phyloP scores from a whole-genome alignment of 2,329 filamentous ascomycete genomes.

The Lasiodiplodia sp. region DNA sequence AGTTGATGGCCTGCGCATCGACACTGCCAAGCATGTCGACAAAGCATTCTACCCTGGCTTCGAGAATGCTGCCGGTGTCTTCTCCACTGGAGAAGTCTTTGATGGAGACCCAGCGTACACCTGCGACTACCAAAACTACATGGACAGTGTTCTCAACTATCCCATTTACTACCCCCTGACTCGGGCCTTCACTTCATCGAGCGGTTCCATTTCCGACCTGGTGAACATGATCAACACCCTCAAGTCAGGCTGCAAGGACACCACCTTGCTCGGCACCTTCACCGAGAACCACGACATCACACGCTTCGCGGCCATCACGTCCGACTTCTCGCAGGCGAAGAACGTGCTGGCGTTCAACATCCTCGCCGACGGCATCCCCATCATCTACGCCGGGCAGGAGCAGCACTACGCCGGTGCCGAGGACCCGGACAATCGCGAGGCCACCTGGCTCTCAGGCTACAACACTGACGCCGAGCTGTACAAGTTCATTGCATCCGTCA shows the following conservation, averaged over 20 bases:
- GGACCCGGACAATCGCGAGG: slow-evolving; percentile 49
- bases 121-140: slow-evolving; percentile 46
- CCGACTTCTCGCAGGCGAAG: slow-evolving; percentile 46
- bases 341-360: slow-evolving; percentile 50
- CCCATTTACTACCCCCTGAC: slow-evolving; percentile 48
- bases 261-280: slow-evolving; percentile 48
- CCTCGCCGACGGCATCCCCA: slow-evolving; percentile 52
- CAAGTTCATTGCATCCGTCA: slow-evolving; percentile 47
- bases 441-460: slow-evolving; percentile 51
- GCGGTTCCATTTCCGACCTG: slow-evolving; percentile 48
- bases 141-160: slow-evolving; percentile 49
- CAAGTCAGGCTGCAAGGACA: slow-evolving; percentile 46
- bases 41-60: slow-evolving; percentile 46
- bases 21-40: slow-evolving; percentile 49
- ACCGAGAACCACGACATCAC: slow-evolving; percentile 53
- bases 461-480: slow-evolving; percentile 50
- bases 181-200: slow-evolving; percentile 44
- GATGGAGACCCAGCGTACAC: slow-evolving; percentile 40
- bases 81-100: slow-evolving; percentile 49
- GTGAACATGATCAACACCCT: slow-evolving; percentile 42
- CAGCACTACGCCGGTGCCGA: slow-evolving; percentile 48
- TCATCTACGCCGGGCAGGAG: slow-evolving; percentile 53
- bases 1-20: slow-evolving; percentile 50
- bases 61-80: slow-evolving; percentile 44
- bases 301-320: slow-evolving; percentile 48